Evolutionary conservation across 2,329 filamentous ascomycete genomes (phyloP).

Genomic region (Trichoderma pleuroti): DNA sequence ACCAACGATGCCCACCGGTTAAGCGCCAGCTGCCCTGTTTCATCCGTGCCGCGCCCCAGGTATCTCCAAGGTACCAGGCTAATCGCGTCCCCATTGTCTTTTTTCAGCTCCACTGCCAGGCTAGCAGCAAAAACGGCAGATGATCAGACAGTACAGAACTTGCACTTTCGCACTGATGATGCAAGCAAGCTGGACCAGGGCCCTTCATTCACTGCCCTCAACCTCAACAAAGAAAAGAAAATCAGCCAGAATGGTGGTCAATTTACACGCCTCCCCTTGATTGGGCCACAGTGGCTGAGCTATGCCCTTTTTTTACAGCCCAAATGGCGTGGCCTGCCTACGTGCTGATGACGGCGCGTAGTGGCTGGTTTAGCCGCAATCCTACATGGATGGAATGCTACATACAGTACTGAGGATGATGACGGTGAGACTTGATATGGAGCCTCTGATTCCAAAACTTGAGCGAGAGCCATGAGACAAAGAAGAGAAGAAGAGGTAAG

Average conservation of each 20-base stretch:
- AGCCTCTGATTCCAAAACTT: background rate
- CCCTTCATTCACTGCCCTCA: background rate
- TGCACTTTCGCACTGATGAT: slow-evolving; percentile 1
- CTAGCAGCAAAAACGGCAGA: slow-evolving; percentile 1
- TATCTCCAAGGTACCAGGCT: background rate
- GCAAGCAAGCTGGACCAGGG: background rate
- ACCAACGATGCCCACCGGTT: background rate
- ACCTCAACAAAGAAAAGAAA: background rate
- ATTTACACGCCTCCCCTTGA: background rate
- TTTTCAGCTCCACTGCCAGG: background rate
- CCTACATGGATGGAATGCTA: background rate
- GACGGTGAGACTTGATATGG: background rate
- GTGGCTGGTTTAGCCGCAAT: slow-evolving; percentile 1
- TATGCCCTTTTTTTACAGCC: background rate
- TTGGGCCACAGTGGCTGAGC: slow-evolving; percentile 8
- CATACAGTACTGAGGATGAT: too few relatives aligned
- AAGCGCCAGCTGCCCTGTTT: slow-evolving; percentile 10
- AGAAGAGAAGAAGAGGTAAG: background rate
- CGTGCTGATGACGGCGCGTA: slow-evolving; percentile 11
- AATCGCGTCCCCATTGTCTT: too few relatives aligned
- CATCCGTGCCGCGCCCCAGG: background rate
- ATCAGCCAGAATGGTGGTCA: background rate
- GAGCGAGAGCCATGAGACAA: background rate
- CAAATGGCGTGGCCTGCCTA: background rate
- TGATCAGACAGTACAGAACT: background rate